Base-by-base conservation (phyloP, 805 yeast genomes). In the Candida argentea region DNA sequence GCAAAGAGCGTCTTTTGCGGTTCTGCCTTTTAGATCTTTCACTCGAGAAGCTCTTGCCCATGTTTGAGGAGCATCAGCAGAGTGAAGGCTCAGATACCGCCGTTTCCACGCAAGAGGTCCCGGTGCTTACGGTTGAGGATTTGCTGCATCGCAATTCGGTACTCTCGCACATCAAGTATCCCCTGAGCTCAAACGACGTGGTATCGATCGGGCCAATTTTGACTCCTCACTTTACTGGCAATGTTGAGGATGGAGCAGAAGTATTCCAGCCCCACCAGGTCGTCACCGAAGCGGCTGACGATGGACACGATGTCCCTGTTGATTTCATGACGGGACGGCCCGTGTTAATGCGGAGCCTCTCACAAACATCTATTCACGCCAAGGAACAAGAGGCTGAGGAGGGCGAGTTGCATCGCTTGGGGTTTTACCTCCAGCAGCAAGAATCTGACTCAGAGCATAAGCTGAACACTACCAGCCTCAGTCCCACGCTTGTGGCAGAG, bases 331-430 rank as follows among this genome's bases (percentile, higher is more conserved):
- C 89, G 0, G 91, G 91, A 25, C 61, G 75, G 38, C 84, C 87
- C 2, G 75, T 80, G 13, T 55, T 78, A 36, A 67, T 75, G 52
- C 64, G 78, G 39, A 71, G 76, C 4, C 56, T 70, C 4, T 75
- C 84, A 0, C 79, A 72, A 37, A 76, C 81, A 1, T 67, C 82
- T 6, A 42, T 69, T 7, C 74, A 80, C 43, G 84, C 86, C 10
- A 77, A 73, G 49, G 71, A 70, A 37, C 84, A 81, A 50, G 95
- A 85, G 47, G 76, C 76, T 35, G 96, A 86, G 48, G 96, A 86
- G 59, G 96, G 95, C 42, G 94, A 82, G 45, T 67, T 85, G 38
- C 95, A 83, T 51, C 75, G 80, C 55, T 75, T 85, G 76, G 94
- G 94, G 12, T 73, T 75, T 44, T 82, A 73, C 43, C 76, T 84